Percentiles rank a stretch among this genome's conserved stretches.
phyloP scores from a whole-genome alignment of 441 rosid genomes.

The Geranium incanum region DNA sequence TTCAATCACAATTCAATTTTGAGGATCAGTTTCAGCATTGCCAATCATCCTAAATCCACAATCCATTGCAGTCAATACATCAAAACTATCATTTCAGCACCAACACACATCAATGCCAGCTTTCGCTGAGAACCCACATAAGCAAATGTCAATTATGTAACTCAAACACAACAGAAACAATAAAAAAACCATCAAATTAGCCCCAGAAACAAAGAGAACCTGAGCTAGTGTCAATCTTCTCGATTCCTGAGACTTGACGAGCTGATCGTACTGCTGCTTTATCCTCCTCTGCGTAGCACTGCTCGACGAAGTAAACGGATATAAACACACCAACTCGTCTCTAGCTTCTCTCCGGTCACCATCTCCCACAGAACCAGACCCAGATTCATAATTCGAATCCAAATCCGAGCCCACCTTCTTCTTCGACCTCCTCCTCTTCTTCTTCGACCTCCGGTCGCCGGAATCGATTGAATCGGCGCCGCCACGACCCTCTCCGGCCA shows the following conservation, averaged over 20 bases:
- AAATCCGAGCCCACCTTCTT: neutral
- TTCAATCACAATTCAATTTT: neutral
- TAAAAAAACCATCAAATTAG: neutral
- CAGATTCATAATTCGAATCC: neutral
- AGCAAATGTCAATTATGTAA: no score
- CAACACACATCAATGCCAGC: no score
- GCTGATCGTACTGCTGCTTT: conserved; percentile 75
- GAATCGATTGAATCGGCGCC: no score
- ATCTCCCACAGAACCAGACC: conserved; percentile 24
- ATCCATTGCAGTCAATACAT: no score
- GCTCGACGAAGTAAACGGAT: conserved; percentile 67
- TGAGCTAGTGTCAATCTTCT: conserved; percentile 68
- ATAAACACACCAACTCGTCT: conserved; percentile 62
- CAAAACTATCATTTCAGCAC: no score
- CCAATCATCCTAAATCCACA: no score
- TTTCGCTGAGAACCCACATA: no score
- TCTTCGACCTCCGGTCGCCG: no score
- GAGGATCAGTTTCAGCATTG: no score
- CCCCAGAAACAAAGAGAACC: conserved; percentile 29
- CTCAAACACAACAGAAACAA: neutral
- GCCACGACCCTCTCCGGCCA: no score
- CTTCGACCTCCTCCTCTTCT: neutral
- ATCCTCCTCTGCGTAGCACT: conserved; percentile 92
- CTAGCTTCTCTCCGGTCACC: conserved; percentile 22
- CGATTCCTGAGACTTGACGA: conserved; percentile 52